Evolutionary conservation across 768 basidiomycete genomes (phyloP).

Genomic region (Dentipellis sp.): DNA sequence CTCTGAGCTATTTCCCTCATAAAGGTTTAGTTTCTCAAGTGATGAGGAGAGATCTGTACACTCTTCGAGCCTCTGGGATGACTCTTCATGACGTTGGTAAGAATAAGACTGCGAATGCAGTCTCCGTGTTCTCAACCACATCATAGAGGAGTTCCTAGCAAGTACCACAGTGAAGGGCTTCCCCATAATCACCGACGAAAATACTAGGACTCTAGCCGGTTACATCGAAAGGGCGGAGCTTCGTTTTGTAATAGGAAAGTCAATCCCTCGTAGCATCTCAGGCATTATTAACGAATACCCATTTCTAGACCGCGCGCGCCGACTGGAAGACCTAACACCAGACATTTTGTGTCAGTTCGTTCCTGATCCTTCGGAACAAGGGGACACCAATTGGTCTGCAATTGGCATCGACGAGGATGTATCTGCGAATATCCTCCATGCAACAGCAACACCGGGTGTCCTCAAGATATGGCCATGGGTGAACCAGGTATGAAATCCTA

Average conservation of each 20-base stretch:
- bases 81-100: constrained; percentile 70
- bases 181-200: constrained; percentile 68
- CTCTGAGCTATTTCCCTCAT: constrained; percentile 2
- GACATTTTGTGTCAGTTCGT: constrained; percentile 71
- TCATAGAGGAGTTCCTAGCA: constrained; percentile 58
- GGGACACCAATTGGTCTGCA: constrained; percentile 36
- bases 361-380: constrained; percentile 40
- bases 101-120: constrained; percentile 16
- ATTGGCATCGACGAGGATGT: constrained; percentile 63
- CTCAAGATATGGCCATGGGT: constrained; percentile 86
- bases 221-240: constrained; percentile 87
- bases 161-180: constrained; percentile 82
- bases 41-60: constrained; percentile 77
- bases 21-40: constrained; percentile 64
- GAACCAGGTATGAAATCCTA: constrained; percentile 60
- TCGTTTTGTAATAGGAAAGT: constrained; percentile 72
- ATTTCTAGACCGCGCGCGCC: constrained; percentile 58
- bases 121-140: neutral
- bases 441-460: constrained; percentile 43
- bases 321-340: constrained; percentile 46
- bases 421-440: constrained; percentile 54
- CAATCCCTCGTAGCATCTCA: neutral
- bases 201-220: constrained; percentile 58
- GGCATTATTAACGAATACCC: neutral
- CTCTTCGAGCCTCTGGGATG: constrained; percentile 69